Percentiles rank a stretch among this genome's conserved stretches.
Evolutionary conservation across 2,329 filamentous ascomycete genomes (phyloP).

Genomic region (Lachnellula willkommii): DNA sequence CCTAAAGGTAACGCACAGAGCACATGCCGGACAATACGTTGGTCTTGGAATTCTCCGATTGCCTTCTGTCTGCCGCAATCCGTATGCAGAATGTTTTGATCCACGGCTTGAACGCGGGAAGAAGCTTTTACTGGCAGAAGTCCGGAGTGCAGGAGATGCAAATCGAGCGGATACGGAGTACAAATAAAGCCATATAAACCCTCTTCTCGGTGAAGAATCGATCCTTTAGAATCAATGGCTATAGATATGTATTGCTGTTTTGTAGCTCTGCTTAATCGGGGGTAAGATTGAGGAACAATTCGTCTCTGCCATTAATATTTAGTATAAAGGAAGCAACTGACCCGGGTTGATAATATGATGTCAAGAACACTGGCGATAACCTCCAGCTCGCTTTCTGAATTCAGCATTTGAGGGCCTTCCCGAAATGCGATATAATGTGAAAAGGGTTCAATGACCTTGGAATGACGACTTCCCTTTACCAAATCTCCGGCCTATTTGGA

Average conservation of each 20-base stretch:
- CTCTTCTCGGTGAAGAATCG: neutral
- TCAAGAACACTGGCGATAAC: too few species aligned
- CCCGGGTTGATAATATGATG: too few species aligned
- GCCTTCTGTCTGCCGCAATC: constrained; percentile 19
- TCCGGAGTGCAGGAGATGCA: constrained; percentile 22
- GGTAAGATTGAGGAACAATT: neutral
- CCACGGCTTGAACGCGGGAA: constrained; percentile 17
- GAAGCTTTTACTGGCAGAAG: constrained; percentile 22
- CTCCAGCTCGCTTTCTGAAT: too few species aligned
- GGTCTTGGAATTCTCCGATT: constrained; percentile 26
- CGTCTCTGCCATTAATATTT: neutral
- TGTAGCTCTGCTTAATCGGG: constrained; percentile 15
- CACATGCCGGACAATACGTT: constrained; percentile 20
- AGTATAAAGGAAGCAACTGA: too few species aligned
- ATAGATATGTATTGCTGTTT: constrained; percentile 15
- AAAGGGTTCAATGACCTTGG: neutral
- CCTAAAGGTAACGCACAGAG: constrained; percentile 24
- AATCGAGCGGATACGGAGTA: neutral
- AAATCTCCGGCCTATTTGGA: constrained; percentile 4
- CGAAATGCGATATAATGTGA: too few species aligned
- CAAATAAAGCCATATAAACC: neutral
- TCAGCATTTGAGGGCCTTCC: too few species aligned
- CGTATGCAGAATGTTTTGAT: constrained; percentile 11
- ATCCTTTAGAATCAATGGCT: constrained; percentile 1
- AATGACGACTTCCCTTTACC: constrained; percentile 5